These are phyloP conservation scores for Lepidium campestre DNA, from an alignment of 441 rosid genomes.

Conservation along the genomic window DNA sequence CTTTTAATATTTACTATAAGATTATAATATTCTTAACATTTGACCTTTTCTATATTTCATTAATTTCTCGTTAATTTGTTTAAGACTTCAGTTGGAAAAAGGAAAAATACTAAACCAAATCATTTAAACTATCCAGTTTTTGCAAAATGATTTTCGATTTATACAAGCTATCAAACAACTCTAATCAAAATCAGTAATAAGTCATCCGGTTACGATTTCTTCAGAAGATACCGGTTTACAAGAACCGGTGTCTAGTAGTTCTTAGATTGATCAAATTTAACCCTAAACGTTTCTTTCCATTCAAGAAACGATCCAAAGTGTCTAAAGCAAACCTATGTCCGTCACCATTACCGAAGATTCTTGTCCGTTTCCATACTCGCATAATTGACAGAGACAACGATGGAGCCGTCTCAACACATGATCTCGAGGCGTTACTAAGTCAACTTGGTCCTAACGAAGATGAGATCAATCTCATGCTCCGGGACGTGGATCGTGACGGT, in stretches of 20 bases:
- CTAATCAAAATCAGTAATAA: too few relatives aligned
- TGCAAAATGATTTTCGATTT: too few relatives aligned
- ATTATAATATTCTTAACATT: too few relatives aligned
- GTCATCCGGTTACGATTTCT: constrained; percentile 2
- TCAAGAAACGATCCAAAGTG: background rate
- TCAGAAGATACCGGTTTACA: constrained; percentile 12
- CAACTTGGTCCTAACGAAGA: constrained; percentile 38
- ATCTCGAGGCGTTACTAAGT: constrained; percentile 48
- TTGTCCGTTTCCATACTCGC: constrained; percentile 15
- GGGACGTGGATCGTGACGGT: constrained; percentile 36
- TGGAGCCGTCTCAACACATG: constrained; percentile 38
- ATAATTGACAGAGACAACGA: constrained; percentile 49
- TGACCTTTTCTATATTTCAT: too few relatives aligned
- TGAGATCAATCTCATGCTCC: constrained; percentile 47
- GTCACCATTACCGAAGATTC: background rate
- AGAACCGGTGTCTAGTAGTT: constrained; percentile 22
- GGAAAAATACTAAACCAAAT: too few relatives aligned
- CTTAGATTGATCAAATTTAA: constrained; percentile 6
- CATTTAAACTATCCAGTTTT: too few relatives aligned
- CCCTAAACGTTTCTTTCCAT: background rate
- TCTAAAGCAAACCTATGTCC: background rate
- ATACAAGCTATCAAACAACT: too few relatives aligned
- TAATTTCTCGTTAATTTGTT: too few relatives aligned
- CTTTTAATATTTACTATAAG: too few relatives aligned
- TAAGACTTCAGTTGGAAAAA: too few relatives aligned